Evolutionary conservation across 768 basidiomycete genomes (phyloP).

Genomic region (Russula olivacea): DNA sequence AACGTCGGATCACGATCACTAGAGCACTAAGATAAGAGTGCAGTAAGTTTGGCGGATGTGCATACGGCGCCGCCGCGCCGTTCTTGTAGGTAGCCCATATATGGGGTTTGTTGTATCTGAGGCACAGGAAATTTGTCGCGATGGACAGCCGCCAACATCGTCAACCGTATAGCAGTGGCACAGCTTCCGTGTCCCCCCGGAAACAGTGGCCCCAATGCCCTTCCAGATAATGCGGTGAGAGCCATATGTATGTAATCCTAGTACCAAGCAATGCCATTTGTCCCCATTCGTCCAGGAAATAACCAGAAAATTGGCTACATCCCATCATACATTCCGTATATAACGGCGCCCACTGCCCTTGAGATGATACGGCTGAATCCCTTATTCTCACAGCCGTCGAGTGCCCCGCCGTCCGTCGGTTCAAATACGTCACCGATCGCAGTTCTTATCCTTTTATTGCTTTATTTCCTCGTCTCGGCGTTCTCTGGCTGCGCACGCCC

Average conservation of each 20-base stretch:
- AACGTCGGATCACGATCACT: not conserved
- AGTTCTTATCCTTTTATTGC: not conserved
- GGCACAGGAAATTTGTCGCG: not conserved
- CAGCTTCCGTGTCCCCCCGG: not conserved
- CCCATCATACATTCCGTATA: not conserved
- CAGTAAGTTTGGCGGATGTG: no score
- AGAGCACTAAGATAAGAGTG: not conserved
- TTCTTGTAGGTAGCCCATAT: not conserved
- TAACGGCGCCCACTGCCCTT: constrained; percentile 1
- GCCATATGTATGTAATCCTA: not conserved
- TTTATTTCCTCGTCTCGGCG: not conserved
- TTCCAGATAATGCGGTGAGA: not conserved
- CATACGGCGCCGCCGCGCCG: not conserved
- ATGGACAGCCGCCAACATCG: not conserved
- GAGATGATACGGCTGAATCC: not conserved
- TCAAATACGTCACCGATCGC: not conserved
- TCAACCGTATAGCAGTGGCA: not conserved
- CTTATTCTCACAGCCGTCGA: not conserved
- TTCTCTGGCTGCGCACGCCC: no score
- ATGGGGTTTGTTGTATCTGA: not conserved
- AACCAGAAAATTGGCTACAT: not conserved
- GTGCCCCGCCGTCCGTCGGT: not conserved
- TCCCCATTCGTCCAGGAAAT: not conserved
- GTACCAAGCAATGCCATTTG: not conserved
- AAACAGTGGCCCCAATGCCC: no score